Base-by-base conservation (phyloP, 441 rosid species). In the Pelargonium myrrhifolium region DNA sequence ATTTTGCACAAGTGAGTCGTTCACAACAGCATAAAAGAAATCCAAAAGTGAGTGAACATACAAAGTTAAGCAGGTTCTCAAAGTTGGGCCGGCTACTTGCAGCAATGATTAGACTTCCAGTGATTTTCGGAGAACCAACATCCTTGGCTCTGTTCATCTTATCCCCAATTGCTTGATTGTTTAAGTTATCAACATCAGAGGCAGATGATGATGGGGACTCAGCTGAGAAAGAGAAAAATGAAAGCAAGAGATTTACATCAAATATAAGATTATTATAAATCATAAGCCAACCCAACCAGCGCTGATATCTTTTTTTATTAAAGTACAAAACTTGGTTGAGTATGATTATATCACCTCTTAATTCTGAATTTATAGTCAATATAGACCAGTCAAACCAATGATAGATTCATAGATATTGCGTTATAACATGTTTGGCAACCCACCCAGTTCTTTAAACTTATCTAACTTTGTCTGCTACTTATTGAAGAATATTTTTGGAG, bases 131-230 rank as follows among this genome's bases (percentile, higher is more conserved):
- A 69, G 65, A 69, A 37, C 26, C 49, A 58, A 15, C 22, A 24
- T 45, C 72, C 65, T 69, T 69, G 22, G 43, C 55, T 62, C 20
- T 43, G 31, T 62, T 40, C 49, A 45, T 64, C 72, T 45, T 69
- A 51, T 45, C 66, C 59, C 28, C n/a, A 1, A 21, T 26, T 59
- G 66, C 72, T 22, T 63, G 37, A 62, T 45, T 68, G 71, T 68
- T 68, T 37, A 68, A 47, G 65, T 61, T 61, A 62, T 69, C 72
- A 43, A 69, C 59, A 45, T 61, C 65, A 40, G 72, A 69, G 12
- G 66, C 58, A 20, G 72, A 69, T 37, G 71, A 68, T 45, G 61
- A 42, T 22, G 72, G 72, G 3, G 72, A 69, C 39, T 59, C 59
- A 43, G 26, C 72, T 69, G 39, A 62, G 9, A 42, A 60, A 28